Evolutionary conservation across 139 green algal genomes (phyloP), one percentile per base, ranked within the genome.

Genomic region (Coccomyxa sp.): DNA sequence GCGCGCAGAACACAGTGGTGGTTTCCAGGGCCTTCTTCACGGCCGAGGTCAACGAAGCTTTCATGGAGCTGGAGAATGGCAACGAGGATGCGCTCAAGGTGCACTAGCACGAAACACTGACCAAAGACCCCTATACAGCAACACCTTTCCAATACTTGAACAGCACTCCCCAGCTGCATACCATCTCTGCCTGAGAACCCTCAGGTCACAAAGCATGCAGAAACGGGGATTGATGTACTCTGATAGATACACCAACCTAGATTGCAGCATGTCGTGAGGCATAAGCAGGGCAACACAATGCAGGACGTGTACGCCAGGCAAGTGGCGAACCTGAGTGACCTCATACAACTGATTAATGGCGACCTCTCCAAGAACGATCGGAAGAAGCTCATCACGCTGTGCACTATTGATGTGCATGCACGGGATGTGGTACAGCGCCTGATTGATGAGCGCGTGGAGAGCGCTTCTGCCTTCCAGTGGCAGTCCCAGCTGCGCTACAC

Each of bases 341-440:
- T 98, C 22, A 96, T 97, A 35, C 86, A 91, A 39, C 78, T 95
- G 41, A 97, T 98, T 85, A 97, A 97, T 82, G 89, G 89, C 8
- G 82, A 92, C 36, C 86, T 97, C 37, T 90, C 77, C 40, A 90
- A 83, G 39, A 89, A 92, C 75, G 93, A 97, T 73, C 90, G 94
- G 76, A 95, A 95, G 85, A 97, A 96, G 90, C 89, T 97, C 73
- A 96, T 98, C 86, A 97, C 93, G 16, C 90, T 98, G 74, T 98
- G 94, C 83, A 98, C 94, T 2, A 94, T 98, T 73, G 94, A 98
- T 75, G 95, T 97, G 74, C 94, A 98, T 76, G 92, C 93, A 2
- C 89, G 94, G 34, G 94, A 98, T 68, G 93, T 98, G 24, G 86
- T 97, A 40, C 87, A 92, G 82, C 86, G 92, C 29, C 88, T 97